Evolutionary conservation across 2,329 filamentous ascomycete genomes (phyloP), one percentile per base, ranked within the genome.

Genomic region (Fusarium sp.): DNA sequence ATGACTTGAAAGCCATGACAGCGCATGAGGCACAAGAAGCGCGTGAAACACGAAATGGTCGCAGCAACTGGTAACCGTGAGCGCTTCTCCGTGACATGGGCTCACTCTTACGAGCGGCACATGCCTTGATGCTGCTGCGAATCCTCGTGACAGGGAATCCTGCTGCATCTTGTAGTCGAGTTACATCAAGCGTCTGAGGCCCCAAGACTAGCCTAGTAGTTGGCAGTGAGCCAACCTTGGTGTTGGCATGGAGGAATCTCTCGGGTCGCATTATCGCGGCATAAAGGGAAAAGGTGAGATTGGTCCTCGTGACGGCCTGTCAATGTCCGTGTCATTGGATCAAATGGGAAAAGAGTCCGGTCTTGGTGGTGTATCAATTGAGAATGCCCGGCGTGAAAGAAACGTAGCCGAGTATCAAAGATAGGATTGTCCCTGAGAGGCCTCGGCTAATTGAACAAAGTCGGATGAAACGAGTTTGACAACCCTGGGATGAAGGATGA

Each of bases 121-220:
- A 61, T 29, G 27, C 38, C 57, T 33, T 52, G 27, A 57, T 35
- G 25, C 45, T 25, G 40, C 16, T 61, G 18, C 27, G 57, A 36
- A 69, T 61, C 65, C 71, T 69, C 69, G 65, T 74, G 71, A 74
- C 71, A 58, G 58, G 38, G 22, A 63, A 50, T 27, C 31, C 42
- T 35, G 36, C 71, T 66, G 71, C 71, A 70, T 74, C 71, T 64
- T 66, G 68, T 31, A 45, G 63, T 60, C 47, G 40, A 72, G 71
- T 63, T 74, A 58, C 71, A 74, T 74, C 71, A 60, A 66, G 31
- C 42, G 65, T 27, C 65, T 52, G 71, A 72, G 54, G 65, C 71
- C 71, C 27, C 40, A 72, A 60, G 20, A 35, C 40, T 33, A 61
- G 58, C 14, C 31, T 52, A 42, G 35, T 7, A 16, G 33, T 36